These are phyloP conservation scores for Heterobasidion annosum DNA, from an alignment of 1,284 basidiomycete species.

Conservation along the genomic window DNA sequence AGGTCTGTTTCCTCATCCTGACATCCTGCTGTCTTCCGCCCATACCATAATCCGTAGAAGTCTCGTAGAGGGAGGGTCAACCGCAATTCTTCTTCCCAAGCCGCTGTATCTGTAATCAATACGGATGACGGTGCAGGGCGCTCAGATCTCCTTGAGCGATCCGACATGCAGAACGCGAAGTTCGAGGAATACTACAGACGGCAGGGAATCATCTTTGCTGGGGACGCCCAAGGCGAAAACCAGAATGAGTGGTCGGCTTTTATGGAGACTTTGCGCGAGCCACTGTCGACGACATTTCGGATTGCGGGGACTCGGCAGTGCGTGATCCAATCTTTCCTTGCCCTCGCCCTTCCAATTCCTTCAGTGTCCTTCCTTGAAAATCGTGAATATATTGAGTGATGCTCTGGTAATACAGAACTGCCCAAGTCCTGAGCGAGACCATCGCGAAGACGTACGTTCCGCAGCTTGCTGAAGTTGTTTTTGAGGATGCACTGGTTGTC, in stretches of 20 bases:
- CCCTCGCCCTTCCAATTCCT: not conserved
- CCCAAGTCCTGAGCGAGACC: constrained; percentile 61
- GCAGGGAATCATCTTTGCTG: constrained; percentile 59
- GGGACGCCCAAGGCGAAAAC: constrained; percentile 32
- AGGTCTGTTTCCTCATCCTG: not conserved
- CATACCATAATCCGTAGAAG: not conserved
- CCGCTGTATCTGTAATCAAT: not conserved
- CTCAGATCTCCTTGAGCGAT: constrained; percentile 33
- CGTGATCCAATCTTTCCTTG: constrained; percentile 19
- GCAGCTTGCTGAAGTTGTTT: constrained; percentile 61
- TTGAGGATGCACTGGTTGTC: constrained; percentile 69
- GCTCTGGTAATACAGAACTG: constrained; percentile 42
- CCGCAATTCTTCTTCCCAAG: not conserved
- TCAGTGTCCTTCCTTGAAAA: not conserved
- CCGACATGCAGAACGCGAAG: constrained; percentile 63
- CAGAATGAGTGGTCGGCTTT: constrained; percentile 59
- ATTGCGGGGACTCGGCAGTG: constrained; percentile 85
- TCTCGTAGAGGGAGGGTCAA: not conserved
- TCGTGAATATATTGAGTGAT: not conserved
- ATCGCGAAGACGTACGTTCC: constrained; percentile 79
- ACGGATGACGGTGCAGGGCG: constrained; percentile 13
- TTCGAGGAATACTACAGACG: constrained; percentile 75
- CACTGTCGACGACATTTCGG: constrained; percentile 91
- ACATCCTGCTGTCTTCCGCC: no score
- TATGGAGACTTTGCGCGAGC: constrained; percentile 57